A percentile compares a stretch with the other conserved stretches of the same genome.
These are phyloP conservation scores for Protea cynaroides DNA, from an alignment of 164 flowering plant genomes.

Conservation along the genomic window DNA sequence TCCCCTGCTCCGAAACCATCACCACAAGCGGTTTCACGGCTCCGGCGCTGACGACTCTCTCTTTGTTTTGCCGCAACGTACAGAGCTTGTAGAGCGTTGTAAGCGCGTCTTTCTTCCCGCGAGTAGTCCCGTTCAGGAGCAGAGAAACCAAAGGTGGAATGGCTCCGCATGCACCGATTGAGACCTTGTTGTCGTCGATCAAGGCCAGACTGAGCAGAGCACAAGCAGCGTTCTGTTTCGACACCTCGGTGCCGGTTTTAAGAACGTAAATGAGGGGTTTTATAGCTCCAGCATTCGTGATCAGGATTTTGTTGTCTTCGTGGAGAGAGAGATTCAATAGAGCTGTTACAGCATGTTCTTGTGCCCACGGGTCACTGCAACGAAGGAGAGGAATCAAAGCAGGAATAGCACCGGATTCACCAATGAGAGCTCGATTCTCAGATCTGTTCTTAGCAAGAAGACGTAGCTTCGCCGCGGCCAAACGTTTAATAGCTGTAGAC, in stretches of 20 bases:
- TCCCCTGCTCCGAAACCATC: conserved; percentile 64
- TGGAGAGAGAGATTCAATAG: conserved; percentile 76
- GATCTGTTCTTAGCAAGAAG: conserved; percentile 80
- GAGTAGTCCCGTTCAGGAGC: conserved; percentile 49
- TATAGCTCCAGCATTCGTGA: conserved; percentile 56
- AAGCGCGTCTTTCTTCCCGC: conserved; percentile 95
- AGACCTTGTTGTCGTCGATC: conserved; percentile 70
- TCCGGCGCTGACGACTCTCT: conserved; percentile 84
- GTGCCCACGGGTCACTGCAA: conserved; percentile 73
- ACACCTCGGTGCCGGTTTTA: conserved; percentile 80
- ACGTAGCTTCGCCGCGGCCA: conserved; percentile 80
- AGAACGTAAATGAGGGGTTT: conserved; percentile 77
- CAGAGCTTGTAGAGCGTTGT: conserved; percentile 91
- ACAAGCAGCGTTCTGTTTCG: conserved; percentile 97
- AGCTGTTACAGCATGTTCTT: conserved; percentile 92
- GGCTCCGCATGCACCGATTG: conserved; percentile 95
- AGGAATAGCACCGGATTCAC: conserved; percentile 81
- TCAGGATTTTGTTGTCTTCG: conserved; percentile 46
- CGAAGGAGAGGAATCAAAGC: conserved; percentile 67
- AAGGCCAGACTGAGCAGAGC: conserved; percentile 72
- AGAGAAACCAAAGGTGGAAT: conserved; percentile 82
- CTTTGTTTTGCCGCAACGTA: conserved; percentile 62
- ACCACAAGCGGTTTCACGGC: conserved; percentile 79
- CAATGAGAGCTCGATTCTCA: conserved; percentile 82
- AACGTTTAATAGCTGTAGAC: conserved; percentile 53